Evolutionary conservation across 179 eudicot genomes (phyloP).

Genomic region (Drosera spatulata): DNA sequence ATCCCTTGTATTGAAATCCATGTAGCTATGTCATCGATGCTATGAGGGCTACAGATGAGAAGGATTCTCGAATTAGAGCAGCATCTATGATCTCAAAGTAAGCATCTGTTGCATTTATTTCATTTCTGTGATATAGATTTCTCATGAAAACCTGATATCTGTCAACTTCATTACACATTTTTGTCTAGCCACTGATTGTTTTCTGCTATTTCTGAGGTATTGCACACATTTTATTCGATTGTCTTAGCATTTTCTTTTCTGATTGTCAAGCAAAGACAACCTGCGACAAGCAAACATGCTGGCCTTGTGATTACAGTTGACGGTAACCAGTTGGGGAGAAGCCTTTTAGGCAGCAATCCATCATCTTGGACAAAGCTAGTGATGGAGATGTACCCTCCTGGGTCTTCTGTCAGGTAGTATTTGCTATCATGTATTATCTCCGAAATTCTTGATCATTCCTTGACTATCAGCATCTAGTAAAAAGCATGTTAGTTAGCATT

Average conservation of each 20-base stretch:
- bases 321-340: conserved; percentile 35
- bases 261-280: conserved; percentile 88
- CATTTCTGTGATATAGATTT: neutral
- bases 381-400: conserved; percentile 69
- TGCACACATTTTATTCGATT: neutral
- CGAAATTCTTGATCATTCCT: no score
- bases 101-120: conserved; percentile 16
- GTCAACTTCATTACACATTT: no score
- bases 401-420: conserved; percentile 61
- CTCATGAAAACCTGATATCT: no score
- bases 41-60: conserved; percentile 56
- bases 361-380: conserved; percentile 73
- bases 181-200: no score
- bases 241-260: conserved; percentile 18
- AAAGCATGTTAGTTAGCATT: no score
- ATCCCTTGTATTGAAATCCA: neutral
- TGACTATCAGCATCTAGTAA: no score
- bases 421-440: neutral
- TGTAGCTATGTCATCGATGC: conserved; percentile 80
- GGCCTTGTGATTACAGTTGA: conserved; percentile 36
- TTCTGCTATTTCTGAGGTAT: no score
- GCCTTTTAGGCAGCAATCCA: conserved; percentile 31
- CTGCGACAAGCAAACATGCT: conserved; percentile 74
- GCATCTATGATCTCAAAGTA: conserved; percentile 51
- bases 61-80: conserved; percentile 31